Evolutionary conservation across 495 filamentous ascomycete species (phyloP), one percentile per base, ranked within the genome.

Genomic region (Haplographium delicatum): DNA sequence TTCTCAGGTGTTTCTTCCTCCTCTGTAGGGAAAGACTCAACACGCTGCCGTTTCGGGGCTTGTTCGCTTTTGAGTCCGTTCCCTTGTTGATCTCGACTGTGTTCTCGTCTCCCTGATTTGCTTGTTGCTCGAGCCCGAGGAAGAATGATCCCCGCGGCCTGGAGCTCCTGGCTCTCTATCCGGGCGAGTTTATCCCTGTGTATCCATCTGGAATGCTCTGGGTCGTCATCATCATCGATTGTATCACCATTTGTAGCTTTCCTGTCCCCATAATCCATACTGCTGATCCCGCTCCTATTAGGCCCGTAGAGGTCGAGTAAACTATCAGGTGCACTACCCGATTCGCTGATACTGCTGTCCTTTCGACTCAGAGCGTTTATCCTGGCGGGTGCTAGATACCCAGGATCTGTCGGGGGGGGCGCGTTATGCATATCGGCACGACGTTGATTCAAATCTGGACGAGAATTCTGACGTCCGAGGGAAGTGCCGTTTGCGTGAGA

Each of bases 181-280:
- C 81, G 78, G 26, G 89, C 91, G 39, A 98, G 68, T 68, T 97
- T 98, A 67, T 98, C 93, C 19, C 93, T 78, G 64, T 98, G 91
- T 50, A 98, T 97, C 93, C 93, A 97, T 64, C 84, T 81, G 40
- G 84, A 84, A 54, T 75, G 72, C 31, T 86, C 83, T 24, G 74
- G 69, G 48, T 58, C 59, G 20, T 65, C 62, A 48, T 54, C 51
- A 27, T 46, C 51, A 11, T 60, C 57, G 34, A 39, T 47, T 3
- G 15, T 39, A 16, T 54, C 47, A 8, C 46, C 47, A 34, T 51
- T 47, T n/a, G 33, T 27, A 22, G 23, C 35, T 42, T 59, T 60
- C 22, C 61, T 33, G 22, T 63, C 64, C 20, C 54, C 59, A 25
- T 62, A 61, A 42, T 66, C 64, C 42, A 65, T 65, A 49, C 54